These are phyloP conservation scores for Phytophthora gonapodyides DNA, from an alignment of 352 stramenopile genomes.

Conservation along the genomic window DNA sequence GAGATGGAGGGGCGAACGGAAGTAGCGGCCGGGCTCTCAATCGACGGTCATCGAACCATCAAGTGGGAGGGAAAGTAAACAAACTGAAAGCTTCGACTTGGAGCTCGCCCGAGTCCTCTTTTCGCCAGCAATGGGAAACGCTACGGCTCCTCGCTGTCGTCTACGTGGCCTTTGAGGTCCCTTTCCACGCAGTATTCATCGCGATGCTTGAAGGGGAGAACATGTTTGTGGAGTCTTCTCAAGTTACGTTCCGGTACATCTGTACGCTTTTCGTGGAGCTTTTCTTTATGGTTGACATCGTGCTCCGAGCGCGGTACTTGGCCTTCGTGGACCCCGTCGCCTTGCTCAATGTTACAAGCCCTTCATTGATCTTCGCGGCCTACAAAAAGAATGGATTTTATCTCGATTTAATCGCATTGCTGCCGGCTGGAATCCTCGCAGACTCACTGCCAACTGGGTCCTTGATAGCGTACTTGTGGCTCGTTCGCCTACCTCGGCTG, in stretches of 20 bases:
- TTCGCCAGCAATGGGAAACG: slow-evolving; percentile 21
- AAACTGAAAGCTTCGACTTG: slow-evolving; percentile 1
- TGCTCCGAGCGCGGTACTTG: slow-evolving; percentile 51
- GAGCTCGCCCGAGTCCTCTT: slow-evolving; percentile 8
- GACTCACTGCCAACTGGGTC: slow-evolving; percentile 26
- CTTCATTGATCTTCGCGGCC: slow-evolving; percentile 48
- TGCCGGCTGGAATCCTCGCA: slow-evolving; percentile 40
- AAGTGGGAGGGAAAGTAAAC: no score
- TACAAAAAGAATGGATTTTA: slow-evolving; percentile 61
- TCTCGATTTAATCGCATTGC: slow-evolving; percentile 42
- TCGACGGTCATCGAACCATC: no score
- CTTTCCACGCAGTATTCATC: slow-evolving; percentile 66
- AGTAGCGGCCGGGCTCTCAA: no score
- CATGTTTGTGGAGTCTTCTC: slow-evolving; percentile 1
- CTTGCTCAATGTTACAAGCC: slow-evolving; percentile 53
- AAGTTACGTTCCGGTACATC: slow-evolving; percentile 27
- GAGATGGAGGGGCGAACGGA: slow-evolving; percentile 31
- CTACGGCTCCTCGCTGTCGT: no score
- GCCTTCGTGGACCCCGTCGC: slow-evolving; percentile 53
- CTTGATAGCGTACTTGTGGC: slow-evolving; percentile 41
- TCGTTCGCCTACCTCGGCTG: slow-evolving; percentile 45
- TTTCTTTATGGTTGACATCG: slow-evolving; percentile 53
- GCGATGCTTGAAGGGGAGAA: slow-evolving; percentile 31
- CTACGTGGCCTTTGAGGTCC: slow-evolving; percentile 62
- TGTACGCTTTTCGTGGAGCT: slow-evolving; percentile 40